Base-by-base conservation (phyloP, 495 filamentous ascomycete genomes). In the Xylaria telfairii region DNA sequence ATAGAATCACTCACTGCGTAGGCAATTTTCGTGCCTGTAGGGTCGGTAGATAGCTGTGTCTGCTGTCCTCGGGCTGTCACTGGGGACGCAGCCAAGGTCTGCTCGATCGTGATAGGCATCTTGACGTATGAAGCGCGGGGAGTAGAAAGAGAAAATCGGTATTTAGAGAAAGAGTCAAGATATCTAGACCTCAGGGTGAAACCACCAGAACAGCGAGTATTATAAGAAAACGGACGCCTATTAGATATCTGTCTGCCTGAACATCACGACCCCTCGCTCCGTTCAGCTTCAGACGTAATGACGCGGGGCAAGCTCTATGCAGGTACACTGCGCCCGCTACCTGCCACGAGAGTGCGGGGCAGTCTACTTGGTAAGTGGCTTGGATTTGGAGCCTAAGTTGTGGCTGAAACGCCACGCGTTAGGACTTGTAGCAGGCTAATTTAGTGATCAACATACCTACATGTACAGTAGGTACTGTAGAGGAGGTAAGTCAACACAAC, bases 11-110 rank as follows among this genome's bases (percentile, higher is more conserved):
- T 81, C 88, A 97, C 95, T 61, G 96, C 93, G 78, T 98, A 99
- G 62, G 94, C 92, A 79, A 99, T 90, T 68, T 93, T 89, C 83
- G 98, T 92, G 67, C 96, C 96, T 80, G 97, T 97, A 37, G 91
- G 81, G 79, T 99, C 96, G 28, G 90, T 89, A 39, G 94, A 95
- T 61, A 99, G 90, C 76, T 93, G 92, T 19, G 96, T 98, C 70
- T 95, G 92, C 73, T 93, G 90, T 63, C 94, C 94, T 72, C 96
- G 91, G 68, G 87, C 90, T 19, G 95, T 98, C 61, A 90, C 89
- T 70, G 96, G 96, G 74, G 82, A 78, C 32, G 86, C 86, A 28
- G 86, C 86, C 39, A 88, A 77, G 71, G 87, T 89, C 77, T 86
- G 86, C 64, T 87, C 82, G 72, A 87, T 81, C 30, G 80, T 78